Evolutionary conservation across 176 grass and related monocot genomes (phyloP), one percentile per base, ranked within the genome.

Genomic region (Cenchrus purpureus): DNA sequence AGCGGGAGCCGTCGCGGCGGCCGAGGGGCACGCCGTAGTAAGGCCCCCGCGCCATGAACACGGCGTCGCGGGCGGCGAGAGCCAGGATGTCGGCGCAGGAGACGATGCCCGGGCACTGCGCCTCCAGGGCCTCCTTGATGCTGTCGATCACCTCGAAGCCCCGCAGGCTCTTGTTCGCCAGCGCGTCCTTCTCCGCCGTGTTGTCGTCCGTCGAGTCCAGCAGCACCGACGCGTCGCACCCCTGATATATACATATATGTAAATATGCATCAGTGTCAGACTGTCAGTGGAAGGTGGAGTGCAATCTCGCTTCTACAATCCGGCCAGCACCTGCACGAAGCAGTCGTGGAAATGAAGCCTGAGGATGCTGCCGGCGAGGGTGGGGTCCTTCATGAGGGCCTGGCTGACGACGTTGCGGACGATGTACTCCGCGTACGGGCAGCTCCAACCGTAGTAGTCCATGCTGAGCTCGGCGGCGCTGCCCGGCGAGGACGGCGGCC

Each of bases 331-430:
- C 94, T 97, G 90, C 51, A 97, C 93, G 88, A 98, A 98, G 76
- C 96, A 98, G 86, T 98, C 96, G 64, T 98, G 96, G 89, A 98
- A 98, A 69, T 98, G 96, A 0, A 98, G 83, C 2, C 96, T 64
- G 6, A 98, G 97, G 71, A 98, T 90, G 40, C 89, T 82, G 43
- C 81, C 93, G 46, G 97, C 93, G 70, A 95, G 78, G 4, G 89
- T 84, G 3, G 90, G 93, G 76, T 98, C 90, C 32, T 65, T 76
- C 19, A 29, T 74, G 66, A 96, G 42, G 40, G 89, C 91, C 34
- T 91, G 59, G 37, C 29, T 58, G 59, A 98, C 93, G 12, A 90
- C 82, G 85, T 44, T 73, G 51, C 73, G 68, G 12, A 95, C 89
- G 57, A 91, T 79, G 32, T 61, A 83, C 83, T 98, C 93, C 13